Evolutionary conservation across 164 flowering plant genomes (phyloP).

Genomic region (Vitis riparia): DNA sequence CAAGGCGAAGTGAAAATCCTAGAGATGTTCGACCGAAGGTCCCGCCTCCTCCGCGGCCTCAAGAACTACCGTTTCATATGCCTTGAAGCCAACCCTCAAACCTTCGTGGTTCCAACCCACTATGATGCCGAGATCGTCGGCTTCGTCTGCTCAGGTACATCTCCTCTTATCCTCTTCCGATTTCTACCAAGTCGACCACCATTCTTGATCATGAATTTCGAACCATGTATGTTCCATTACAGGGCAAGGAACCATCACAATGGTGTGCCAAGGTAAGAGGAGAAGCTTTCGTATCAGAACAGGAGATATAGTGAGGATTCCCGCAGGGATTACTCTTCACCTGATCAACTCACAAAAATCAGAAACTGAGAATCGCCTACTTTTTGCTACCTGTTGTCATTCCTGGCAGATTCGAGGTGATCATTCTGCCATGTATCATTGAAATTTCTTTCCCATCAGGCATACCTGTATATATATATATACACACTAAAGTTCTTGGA

Average conservation of each 20-base stretch:
- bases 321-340: constrained; percentile 31
- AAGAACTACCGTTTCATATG: constrained; percentile 39
- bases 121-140: constrained; percentile 43
- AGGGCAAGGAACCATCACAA: constrained; percentile 20
- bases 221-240: too few relatives aligned
- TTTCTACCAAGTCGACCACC: too few relatives aligned
- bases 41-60: constrained; percentile 45
- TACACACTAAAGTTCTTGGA: too few relatives aligned
- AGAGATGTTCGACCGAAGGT: constrained; percentile 35
- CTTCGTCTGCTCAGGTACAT: constrained; percentile 32
- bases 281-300: constrained; percentile 26
- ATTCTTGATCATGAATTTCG: too few relatives aligned
- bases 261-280: constrained; percentile 19
- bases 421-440: background rate
- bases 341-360: constrained; percentile 36
- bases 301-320: constrained; percentile 35
- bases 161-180: background rate
- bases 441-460: too few relatives aligned
- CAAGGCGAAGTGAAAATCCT: constrained; percentile 44
- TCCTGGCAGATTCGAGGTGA: constrained; percentile 47
- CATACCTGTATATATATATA: too few relatives aligned
- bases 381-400: constrained; percentile 31
- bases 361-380: constrained; percentile 39
- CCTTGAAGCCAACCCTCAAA: constrained; percentile 50
- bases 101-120: constrained; percentile 46